Evolutionary conservation across 345 rosid species (phyloP), one percentile per base, ranked within the genome.

Genomic region (Populus nigra): DNA sequence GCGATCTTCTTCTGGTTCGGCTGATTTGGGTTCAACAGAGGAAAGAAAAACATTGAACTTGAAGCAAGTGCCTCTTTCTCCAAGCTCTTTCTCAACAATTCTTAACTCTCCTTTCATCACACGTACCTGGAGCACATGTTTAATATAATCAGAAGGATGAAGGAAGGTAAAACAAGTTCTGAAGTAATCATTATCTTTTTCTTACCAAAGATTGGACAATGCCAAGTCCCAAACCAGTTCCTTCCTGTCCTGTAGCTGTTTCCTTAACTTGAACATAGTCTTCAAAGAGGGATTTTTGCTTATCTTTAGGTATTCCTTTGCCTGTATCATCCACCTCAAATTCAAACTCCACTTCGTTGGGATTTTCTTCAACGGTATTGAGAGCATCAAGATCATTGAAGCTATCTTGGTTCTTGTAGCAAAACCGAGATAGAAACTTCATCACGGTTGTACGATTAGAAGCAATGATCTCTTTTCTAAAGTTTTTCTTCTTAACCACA

Each of bases 241-340:
- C 87, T 79, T 79, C 85, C 41, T 82, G 87, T 27, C 79, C 82
- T 22, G 68, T 43, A 31, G 83, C 68, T 23, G 81, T 79, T 77
- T 85, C 85, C 72, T 85, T 82, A 39, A 85, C 85, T 72, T 85
- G 87, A 43, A 82, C 83, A 62, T 79, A 85, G 66, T 85, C 83
- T 85, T 85, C 85, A 53, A 85, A 85, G 41, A 85, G 73, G 8
- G 85, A 79, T 5, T 63, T 62, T 18, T 82, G 87, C 77, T 85
- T 82, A 50, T 85, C 83, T 62, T 72, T 82, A 0, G 87, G 85
- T 66, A 85, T 75, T 74, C 87, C 87, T 73, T 53, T 80, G 71
- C 87, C 85, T 0, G 85, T 77, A 47, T 85, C 87, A 68, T 85
- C 87, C 75, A 85, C 83, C 80, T 85, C 85, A 62, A 85, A 85